Evolutionary conservation across 2,329 filamentous ascomycete genomes (phyloP), one percentile per base, ranked within the genome.

Genomic region (Colletotrichum tropicale): DNA sequence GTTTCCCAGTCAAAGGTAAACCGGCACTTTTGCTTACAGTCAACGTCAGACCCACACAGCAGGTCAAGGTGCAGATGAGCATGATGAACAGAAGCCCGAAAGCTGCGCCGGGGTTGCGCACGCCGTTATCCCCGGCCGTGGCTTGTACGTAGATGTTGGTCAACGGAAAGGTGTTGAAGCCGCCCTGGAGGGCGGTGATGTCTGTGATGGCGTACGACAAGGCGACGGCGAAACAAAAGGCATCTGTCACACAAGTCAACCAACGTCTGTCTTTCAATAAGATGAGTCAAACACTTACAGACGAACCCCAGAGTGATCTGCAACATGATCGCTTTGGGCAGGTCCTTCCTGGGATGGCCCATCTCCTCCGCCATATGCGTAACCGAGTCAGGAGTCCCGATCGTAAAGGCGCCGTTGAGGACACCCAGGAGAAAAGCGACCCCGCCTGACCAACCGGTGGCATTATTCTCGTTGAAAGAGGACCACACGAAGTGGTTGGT

Each of bases 351-450:
- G 9, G 87, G 87, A 18, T 84, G 81, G 1, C 84, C 90, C 24
- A 92, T 88, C 81, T 93, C 91, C 81, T 93, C 91, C 6, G 90
- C 89, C 79, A 93, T 85, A 81, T 93, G 92, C 10, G 88, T 89
- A 21, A 93, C 90, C 70, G 90, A 89, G 81, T 94, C 92, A 4
- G 91, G 90, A 0, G 91, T 93, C 21, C 92, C 92, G 30, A 94
- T 90, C 24, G 91, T 91, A 80, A 92, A 94, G 13, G 92, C 91
- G 7, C 92, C 92, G 78, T 93, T 94, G 28, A 94, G 86, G 81
- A 94, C 92, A 21, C 92, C 92, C 1, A 90, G 85, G 30, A 93
- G 84, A 77, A 94, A 94, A 3, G 91, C 91, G n/a, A 94, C 89
- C 18, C 91, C 91, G 60, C 90, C 86, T 78, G 78, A 85, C 90